Evolutionary conservation across 1,284 basidiomycete species (phyloP).

Genomic region (Ganoderma lingzhi): DNA sequence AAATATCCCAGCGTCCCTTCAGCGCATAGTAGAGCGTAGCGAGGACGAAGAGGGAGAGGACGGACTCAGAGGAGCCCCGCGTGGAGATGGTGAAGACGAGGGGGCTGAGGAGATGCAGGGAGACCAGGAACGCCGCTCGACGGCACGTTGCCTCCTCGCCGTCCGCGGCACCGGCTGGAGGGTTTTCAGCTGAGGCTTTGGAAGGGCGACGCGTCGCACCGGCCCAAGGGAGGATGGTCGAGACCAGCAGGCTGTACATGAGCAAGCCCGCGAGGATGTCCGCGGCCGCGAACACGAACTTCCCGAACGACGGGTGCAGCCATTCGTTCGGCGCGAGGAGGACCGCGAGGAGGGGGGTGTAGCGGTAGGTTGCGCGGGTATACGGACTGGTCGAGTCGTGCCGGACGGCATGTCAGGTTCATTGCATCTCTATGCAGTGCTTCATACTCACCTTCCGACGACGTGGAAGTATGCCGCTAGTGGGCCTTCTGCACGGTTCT

Average conservation of each 20-base stretch:
- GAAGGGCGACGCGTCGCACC: neutral
- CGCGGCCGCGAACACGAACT: slow-evolving; percentile 87
- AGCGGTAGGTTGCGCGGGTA: slow-evolving; percentile 93
- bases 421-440: neutral
- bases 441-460: slow-evolving; percentile 71
- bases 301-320: slow-evolving; percentile 87
- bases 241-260: slow-evolving; percentile 75
- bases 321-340: slow-evolving; percentile 84
- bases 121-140: slow-evolving; percentile 61
- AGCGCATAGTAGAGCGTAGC: slow-evolving; percentile 71
- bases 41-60: slow-evolving; percentile 86
- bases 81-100: slow-evolving; percentile 97
- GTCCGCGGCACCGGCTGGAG: slow-evolving; percentile 4
- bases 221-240: slow-evolving; percentile 49
- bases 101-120: slow-evolving; percentile 88
- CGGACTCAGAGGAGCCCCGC: slow-evolving; percentile 92
- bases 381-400: slow-evolving; percentile 74
- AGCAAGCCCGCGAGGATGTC: slow-evolving; percentile 86
- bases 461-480: slow-evolving; percentile 56
- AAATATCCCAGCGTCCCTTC: slow-evolving; percentile 59
- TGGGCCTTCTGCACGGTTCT: slow-evolving; percentile 69
- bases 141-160: slow-evolving; percentile 12
- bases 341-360: slow-evolving; percentile 92
- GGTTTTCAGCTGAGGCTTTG: neutral
- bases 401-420: slow-evolving; percentile 15